Evolutionary conservation across 2,329 filamentous ascomycete genomes (phyloP), one percentile per base, ranked within the genome.

Genomic region (Aspergillus brasiliensis): DNA sequence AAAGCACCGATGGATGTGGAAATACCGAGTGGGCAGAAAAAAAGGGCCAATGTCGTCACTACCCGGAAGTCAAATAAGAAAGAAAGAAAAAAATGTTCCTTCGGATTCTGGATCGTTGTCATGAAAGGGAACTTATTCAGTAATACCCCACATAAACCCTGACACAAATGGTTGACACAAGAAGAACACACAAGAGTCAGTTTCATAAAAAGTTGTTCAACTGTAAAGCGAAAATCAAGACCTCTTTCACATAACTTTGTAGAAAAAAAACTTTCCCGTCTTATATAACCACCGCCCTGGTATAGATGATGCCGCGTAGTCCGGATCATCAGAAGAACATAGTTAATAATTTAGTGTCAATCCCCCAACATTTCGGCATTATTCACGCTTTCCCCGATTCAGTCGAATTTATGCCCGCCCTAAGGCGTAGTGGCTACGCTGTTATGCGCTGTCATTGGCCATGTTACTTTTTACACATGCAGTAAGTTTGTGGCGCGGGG

Each of bases 251-350:
- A 40, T n/a, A 17, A 44, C n/a, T n/a, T n/a, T n/a, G n/a, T n/a
- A n/a, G n/a, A n/a, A n/a, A n/a, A n/a, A n/a, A n/a, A n/a, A n/a
- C n/a, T n/a, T n/a, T n/a, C n/a, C 23, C 17, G 13, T 8, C 10
- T 47, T 52, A 31, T 58, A 61, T 61, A 42, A 47, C 46, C 46
- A 48, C 15, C 4, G 11, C 31, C 25, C 47, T 65, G 64, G 76
- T 78, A 71, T 79, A 75, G 73, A 73, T 69, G 77, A 77, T 79
- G 74, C 77, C 52, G 77, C 77, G 77, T 79, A 79, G 73, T 65
- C 67, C 59, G 64, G 70, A 78, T 74, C 73, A 77, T 78, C 67
- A 17, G 37, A n/a, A 31, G 17, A 31, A 17, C 13, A 19, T 21
- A 31, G 11, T 17, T n/a, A 34, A 34, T 34, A 34, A 34, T 15